Evolutionary conservation across 345 rosid species (phyloP), one percentile per base, ranked within the genome.

Genomic region (Kandelia obovata): DNA sequence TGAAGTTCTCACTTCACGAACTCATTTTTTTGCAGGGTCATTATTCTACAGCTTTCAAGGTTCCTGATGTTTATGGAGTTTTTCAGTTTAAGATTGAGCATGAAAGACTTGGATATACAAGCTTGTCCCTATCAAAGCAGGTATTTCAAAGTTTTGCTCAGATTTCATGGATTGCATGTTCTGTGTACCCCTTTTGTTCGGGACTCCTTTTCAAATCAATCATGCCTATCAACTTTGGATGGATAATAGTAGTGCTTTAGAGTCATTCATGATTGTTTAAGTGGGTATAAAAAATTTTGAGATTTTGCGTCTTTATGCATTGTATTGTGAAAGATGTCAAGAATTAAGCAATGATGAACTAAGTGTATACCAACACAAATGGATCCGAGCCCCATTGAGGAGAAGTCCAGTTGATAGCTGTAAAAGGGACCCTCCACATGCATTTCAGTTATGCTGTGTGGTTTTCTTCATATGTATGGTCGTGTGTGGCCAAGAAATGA

Each of bases 51-150:
- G 66, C 87, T 28, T 86, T 84, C 75, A 81, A 77, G 85, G 91
- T 86, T 68, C 89, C 88, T 30, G 93, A 88, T 83, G 85, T 88
- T 5, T 84, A 86, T 67, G 84, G 90, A 37, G 88, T 86, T 64
- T 88, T 84, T 76, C 93, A 84, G 72, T 86, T 88, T 62, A 84
- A 86, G 75, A 78, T 84, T 51, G 93, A 86, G 67, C 84, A 83
- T 58, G 71, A 83, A 62, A 83, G 75, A 74, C 85, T 86, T 5
- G 89, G 93, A 31, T 84, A 86, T 78, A 81, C 89, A 61, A 80
- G 75, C 58, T 68, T 88, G 64, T 86, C 93, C 49, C 83, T 86
- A 63, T 78, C 89, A 32, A 88, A 88, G 73, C 93, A 84, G 90
- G 89, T 86, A 69, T 31, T 26, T 32, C 7, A 23, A 23, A 9